These are phyloP conservation scores for Grigorovia jiainica DNA, from an alignment of 805 yeast genomes.

Conservation along the genomic window DNA sequence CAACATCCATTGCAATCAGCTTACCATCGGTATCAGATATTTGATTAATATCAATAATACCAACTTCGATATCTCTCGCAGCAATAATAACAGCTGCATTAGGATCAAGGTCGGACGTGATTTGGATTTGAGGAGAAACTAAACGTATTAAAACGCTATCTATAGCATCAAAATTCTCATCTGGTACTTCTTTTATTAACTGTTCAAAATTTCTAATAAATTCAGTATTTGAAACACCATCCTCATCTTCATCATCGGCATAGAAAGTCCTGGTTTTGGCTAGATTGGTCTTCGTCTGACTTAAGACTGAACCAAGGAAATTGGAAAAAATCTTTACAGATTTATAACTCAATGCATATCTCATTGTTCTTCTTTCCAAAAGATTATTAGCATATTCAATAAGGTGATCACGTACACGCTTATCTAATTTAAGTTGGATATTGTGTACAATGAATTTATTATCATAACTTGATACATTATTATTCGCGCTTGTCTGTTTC, in stretches of 20 bases:
- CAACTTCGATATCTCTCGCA: slow-evolving; percentile 50
- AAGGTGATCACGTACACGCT: slow-evolving; percentile 38
- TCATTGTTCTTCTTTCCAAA: slow-evolving; percentile 34
- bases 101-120: slow-evolving; percentile 37
- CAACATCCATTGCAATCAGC: slow-evolving; percentile 21
- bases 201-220: slow-evolving; percentile 38
- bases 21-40: slow-evolving; percentile 26
- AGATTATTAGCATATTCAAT: slow-evolving; percentile 38
- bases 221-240: slow-evolving; percentile 20
- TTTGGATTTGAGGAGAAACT: slow-evolving; percentile 54
- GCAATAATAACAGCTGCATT: slow-evolving; percentile 42
- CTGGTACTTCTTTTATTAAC: slow-evolving; percentile 34
- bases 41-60: slow-evolving; percentile 39
- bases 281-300: slow-evolving; percentile 9
- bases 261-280: neutral
- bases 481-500: slow-evolving; percentile 22
- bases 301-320: slow-evolving; percentile 20
- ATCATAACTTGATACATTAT: slow-evolving; percentile 34
- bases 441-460: slow-evolving; percentile 52
- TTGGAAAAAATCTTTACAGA: slow-evolving; percentile 43
- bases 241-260: slow-evolving; percentile 16
- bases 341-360: slow-evolving; percentile 38
- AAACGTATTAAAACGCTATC: slow-evolving; percentile 46
- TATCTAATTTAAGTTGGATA: slow-evolving; percentile 47
- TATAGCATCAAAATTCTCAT: slow-evolving; percentile 33